Evolutionary conservation across 495 filamentous ascomycete species (phyloP).

Genomic region (Neurospora pannonica): DNA sequence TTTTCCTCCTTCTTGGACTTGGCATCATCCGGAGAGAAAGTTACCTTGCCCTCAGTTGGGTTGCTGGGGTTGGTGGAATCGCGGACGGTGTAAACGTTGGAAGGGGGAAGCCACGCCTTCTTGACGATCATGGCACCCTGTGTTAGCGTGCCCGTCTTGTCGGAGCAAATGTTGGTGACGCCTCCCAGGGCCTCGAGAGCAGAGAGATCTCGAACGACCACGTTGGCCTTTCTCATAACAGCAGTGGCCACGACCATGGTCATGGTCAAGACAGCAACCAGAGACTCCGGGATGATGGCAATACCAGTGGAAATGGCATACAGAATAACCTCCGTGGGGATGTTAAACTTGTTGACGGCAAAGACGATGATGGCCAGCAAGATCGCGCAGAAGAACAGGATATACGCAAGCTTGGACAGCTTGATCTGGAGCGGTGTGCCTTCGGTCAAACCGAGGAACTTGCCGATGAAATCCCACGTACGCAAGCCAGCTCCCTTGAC

Average conservation of each 20-base stretch:
- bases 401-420: constrained; percentile 63
- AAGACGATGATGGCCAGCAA: constrained; percentile 73
- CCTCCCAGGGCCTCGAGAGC: constrained; percentile 77
- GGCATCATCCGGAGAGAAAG: constrained; percentile 13
- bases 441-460: constrained; percentile 64
- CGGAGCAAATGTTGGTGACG: constrained; percentile 81
- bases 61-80: constrained; percentile 49
- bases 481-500: constrained; percentile 48
- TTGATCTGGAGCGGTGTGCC: constrained; percentile 80
- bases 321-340: constrained; percentile 64
- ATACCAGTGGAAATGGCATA: constrained; percentile 71
- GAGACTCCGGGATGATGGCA: constrained; percentile 62
- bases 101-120: constrained; percentile 67
- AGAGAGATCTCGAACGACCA: constrained; percentile 66
- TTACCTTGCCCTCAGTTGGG: constrained; percentile 42
- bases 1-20: constrained; percentile 18
- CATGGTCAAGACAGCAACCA: constrained; percentile 62
- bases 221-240: constrained; percentile 65
- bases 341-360: constrained; percentile 61
- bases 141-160: constrained; percentile 80
- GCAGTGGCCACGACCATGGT: constrained; percentile 72
- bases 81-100: constrained; percentile 46
- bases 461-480: constrained; percentile 53
- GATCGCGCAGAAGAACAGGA: constrained; percentile 66
- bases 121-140: constrained; percentile 70